Conservation (phyloP, 1,139 yeast species). For the Candida pseudocylindracea region DNA sequence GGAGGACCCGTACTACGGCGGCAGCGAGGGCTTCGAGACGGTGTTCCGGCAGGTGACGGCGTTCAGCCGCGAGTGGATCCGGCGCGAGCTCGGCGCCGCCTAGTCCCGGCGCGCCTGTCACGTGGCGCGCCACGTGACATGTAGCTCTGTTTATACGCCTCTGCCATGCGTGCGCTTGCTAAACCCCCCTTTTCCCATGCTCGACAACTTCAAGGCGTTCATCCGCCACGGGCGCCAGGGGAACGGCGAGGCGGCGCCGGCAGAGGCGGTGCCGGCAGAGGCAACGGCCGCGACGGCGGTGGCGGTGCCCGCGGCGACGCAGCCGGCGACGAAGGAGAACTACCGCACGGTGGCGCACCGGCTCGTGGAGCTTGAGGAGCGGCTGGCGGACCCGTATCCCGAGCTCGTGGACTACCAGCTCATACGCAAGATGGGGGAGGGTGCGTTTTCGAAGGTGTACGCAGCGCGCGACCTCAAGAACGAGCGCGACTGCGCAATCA, state of each 20-base stretch:
- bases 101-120: conserved; percentile 2
- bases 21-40: conserved; percentile 55
- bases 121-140: too few species aligned
- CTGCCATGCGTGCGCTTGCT: too few species aligned
- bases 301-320: too few species aligned
- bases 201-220: conserved; percentile 50
- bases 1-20: conserved; percentile 88
- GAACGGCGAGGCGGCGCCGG: conserved; percentile 12
- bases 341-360: too few species aligned
- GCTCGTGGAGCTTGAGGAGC: background rate
- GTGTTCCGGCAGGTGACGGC: conserved; percentile 56
- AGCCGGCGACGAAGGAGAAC: too few species aligned
- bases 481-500: conserved; percentile 10
- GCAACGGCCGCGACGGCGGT: too few species aligned
- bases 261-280: too few species aligned
- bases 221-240: conserved; percentile 77
- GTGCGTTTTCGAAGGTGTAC: conserved; percentile 79
- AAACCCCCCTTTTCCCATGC: conserved; percentile 8
- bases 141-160: too few species aligned
- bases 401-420: conserved; percentile 17
- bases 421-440: conserved; percentile 50
- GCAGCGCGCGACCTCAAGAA: conserved; percentile 22
- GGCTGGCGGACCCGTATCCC: background rate
- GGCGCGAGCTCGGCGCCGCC: conserved; percentile 17
- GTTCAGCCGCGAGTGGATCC: conserved; percentile 45